Evolutionary conservation across 2,329 filamentous ascomycete species (phyloP), one percentile per base, ranked within the genome.

Genomic region (Zelopaecilomyces penicillatus): DNA sequence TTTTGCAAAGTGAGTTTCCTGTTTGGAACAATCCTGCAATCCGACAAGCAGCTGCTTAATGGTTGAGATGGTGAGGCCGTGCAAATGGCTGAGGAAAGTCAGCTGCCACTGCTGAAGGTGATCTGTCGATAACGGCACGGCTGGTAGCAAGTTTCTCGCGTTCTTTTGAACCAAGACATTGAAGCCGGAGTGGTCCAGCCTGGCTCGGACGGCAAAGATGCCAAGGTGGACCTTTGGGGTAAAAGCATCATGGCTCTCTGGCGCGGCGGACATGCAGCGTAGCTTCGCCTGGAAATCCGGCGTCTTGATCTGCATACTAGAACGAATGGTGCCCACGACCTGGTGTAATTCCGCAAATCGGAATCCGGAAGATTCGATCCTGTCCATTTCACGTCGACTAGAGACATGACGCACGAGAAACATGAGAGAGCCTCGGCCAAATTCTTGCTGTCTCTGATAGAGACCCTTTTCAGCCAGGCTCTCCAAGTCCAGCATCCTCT

Each of bases 341-440:
- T 88, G 80, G 45, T 75, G 74, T 9, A 82, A 65, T 31, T 78
- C 74, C 3, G 85, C 85, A 55, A 95, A 95, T n/a, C 85, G 78
- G 61, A 82, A 94, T 1, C 89, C 88, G 8, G 76, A 69, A 1
- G 85, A 79, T 50, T 83, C 76, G 10, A 95, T 71, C 29, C 75
- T 74, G 42, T 78, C 73, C 0, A 76, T 71, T 32, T 89, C 85
- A 1, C 73, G 67, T 31, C 70, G 69, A 31, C 65, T 69, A 31
- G 73, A 69, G 2, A 85, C 71, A 37, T 74, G 74, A 8, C 82
- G 83, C 5, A 89, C 83, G 7, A 94, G 74, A 54, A 94, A 89
- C 60, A 95, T 78, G 38, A 94, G 73, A 43, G 90, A 87, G 1
- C 89, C 88, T 47, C 80, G 81, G 4, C 84, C 84, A 33, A 80